These are phyloP conservation scores for Aspergillus nanangensis DNA, from an alignment of 495 filamentous ascomycete genomes.

Conservation along the genomic window DNA sequence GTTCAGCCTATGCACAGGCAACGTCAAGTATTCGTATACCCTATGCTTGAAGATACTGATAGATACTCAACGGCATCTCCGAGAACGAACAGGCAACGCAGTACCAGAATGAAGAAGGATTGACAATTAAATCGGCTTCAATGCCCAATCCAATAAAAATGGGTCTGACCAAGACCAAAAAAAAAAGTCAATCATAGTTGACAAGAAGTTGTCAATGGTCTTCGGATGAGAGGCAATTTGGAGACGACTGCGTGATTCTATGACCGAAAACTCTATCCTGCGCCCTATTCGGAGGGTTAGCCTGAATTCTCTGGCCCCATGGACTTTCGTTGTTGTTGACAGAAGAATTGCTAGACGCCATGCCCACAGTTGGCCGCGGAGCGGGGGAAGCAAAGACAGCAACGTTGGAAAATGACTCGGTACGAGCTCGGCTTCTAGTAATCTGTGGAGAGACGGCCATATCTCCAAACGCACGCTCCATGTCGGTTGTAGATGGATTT, in stretches of 20 bases:
- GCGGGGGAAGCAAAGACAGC: constrained; percentile 4
- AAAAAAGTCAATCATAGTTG: too few relatives aligned
- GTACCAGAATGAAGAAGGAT: too few relatives aligned
- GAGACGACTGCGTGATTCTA: constrained; percentile 20
- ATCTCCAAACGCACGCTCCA: neutral
- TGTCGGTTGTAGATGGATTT: neutral
- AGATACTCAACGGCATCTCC: too few relatives aligned
- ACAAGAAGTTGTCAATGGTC: too few relatives aligned
- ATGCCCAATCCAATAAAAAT: too few relatives aligned
- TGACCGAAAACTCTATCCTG: constrained; percentile 8
- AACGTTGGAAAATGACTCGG: constrained; percentile 4
- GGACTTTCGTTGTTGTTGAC: constrained; percentile 1
- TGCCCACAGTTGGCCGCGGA: constrained; percentile 12
- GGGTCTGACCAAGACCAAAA: too few relatives aligned
- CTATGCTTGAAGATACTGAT: too few relatives aligned
- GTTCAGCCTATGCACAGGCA: too few relatives aligned
- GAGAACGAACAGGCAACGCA: too few relatives aligned
- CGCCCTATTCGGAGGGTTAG: constrained; percentile 4
- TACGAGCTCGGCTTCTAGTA: neutral
- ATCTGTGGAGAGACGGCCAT: neutral
- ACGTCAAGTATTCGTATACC: too few relatives aligned
- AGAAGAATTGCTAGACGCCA: neutral
- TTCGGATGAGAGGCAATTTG: constrained; percentile 9
- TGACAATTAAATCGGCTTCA: too few relatives aligned
- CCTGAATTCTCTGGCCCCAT: constrained; percentile 11